Evolutionary conservation across 306 rosid genomes (phyloP).

Genomic region (Ormosia semicastrata): DNA sequence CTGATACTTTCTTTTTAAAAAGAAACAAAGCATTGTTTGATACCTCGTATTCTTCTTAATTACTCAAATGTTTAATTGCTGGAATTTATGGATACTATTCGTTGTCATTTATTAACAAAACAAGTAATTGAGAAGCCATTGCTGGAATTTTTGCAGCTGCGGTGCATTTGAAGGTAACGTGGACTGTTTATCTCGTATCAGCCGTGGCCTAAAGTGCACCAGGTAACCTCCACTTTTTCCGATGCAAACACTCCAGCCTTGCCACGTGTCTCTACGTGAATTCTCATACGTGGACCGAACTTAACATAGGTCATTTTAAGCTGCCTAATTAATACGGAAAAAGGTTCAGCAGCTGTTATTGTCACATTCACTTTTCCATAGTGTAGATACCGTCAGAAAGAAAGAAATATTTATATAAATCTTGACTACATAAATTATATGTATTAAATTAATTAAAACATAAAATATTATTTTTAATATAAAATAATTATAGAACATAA

Average conservation of each 20-base stretch:
- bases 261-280: not conserved
- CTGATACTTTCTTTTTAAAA: no score
- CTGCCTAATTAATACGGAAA: not conserved
- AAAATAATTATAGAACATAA: no score
- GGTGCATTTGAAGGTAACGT: not conserved
- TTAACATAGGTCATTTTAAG: not conserved
- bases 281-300: not conserved
- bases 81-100: no score
- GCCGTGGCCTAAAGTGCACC: not conserved
- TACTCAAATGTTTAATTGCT: no score
- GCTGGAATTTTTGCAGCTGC: not conserved
- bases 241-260: not conserved
- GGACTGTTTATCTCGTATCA: not conserved
- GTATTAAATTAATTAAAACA: no score
- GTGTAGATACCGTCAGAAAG: no score
- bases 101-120: not conserved
- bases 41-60: no score
- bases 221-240: not conserved
- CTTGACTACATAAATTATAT: no score
- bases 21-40: no score
- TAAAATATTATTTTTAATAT: no score
- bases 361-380: no score
- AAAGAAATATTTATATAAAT: no score
- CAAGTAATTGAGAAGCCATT: not conserved
- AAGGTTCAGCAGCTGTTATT: not conserved